A percentile compares a stretch with the other conserved stretches of the same genome.
phyloP scores from a whole-genome alignment of 2,329 filamentous ascomycete species.

The Colletotrichum noveboracense region DNA sequence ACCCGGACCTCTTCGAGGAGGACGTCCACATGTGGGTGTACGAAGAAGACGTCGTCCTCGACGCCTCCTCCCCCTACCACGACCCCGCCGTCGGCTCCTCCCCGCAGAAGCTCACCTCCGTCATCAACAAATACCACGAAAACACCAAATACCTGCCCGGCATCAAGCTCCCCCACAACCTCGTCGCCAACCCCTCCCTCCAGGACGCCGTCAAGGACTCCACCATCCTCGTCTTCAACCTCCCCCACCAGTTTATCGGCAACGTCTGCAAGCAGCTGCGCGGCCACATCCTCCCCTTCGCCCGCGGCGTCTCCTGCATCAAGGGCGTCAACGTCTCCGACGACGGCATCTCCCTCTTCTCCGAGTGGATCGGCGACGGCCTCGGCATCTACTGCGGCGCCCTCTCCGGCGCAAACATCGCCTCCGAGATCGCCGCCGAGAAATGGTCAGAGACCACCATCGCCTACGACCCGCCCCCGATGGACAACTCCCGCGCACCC shows the following conservation, averaged over 20 bases:
- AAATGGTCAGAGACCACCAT: slow-evolving; percentile 98
- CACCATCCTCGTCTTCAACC: slow-evolving; percentile 93
- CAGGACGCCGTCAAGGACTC: slow-evolving; percentile 81
- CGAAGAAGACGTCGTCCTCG: slow-evolving; percentile 84
- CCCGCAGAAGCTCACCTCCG: slow-evolving; percentile 83
- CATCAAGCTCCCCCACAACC: slow-evolving; percentile 81
- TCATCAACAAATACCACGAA: slow-evolving; percentile 94
- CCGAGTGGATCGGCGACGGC: slow-evolving; percentile 89
- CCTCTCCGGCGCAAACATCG: slow-evolving; percentile 94
- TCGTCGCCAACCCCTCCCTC: slow-evolving; percentile 83
- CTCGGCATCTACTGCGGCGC: slow-evolving; percentile 97
- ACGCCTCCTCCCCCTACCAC: slow-evolving; percentile 76
- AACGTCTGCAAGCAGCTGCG: slow-evolving; percentile 83
- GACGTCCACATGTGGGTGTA: slow-evolving; percentile 99
- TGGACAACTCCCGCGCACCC: slow-evolving; percentile 79
- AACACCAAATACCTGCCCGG: slow-evolving; percentile 98
- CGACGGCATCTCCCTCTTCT: slow-evolving; percentile 86
- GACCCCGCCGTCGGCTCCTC: slow-evolving; percentile 65
- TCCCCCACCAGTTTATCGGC: slow-evolving; percentile 94
- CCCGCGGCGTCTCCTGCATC: slow-evolving; percentile 94
- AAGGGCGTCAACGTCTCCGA: slow-evolving; percentile 96
- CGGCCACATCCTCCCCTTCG: slow-evolving; percentile 89
- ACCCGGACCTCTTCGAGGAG: slow-evolving; percentile 83
- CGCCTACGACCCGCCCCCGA: slow-evolving; percentile 88
- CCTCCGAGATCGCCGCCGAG: slow-evolving; percentile 90